phyloP scores from a whole-genome alignment of 495 filamentous ascomycete genomes.

The Collariella sp. region DNA sequence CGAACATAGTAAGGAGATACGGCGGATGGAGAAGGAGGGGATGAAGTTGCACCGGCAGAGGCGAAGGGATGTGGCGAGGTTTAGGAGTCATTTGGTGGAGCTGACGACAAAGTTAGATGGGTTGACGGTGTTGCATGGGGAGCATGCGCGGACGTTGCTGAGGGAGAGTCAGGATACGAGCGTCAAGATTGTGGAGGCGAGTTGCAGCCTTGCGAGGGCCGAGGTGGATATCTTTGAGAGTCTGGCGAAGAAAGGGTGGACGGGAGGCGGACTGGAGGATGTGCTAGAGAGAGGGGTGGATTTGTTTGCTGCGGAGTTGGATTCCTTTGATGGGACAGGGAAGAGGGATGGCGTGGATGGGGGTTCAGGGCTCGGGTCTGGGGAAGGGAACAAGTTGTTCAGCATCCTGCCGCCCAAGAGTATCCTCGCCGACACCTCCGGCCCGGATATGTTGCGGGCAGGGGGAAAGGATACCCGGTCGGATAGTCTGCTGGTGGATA shows the following conservation, averaged over 20 bases:
- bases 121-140: conserved; percentile 49
- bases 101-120: conserved; percentile 53
- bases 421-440: conserved; percentile 41
- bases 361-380: conserved; percentile 13
- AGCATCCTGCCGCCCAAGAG: conserved; percentile 49
- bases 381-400: conserved; percentile 44
- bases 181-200: conserved; percentile 48
- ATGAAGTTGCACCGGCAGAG: conserved; percentile 48
- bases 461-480: conserved; percentile 27
- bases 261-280: conserved; percentile 53
- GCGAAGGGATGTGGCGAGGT: conserved; percentile 44
- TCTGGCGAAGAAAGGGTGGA: conserved; percentile 55
- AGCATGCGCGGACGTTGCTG: conserved; percentile 46
- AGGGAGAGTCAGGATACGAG: conserved; percentile 52
- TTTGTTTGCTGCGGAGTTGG: conserved; percentile 46
- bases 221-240: conserved; percentile 60
- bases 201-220: conserved; percentile 51
- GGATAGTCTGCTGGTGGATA: conserved; percentile 41
- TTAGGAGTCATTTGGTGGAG: conserved; percentile 47
- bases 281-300: conserved; percentile 52
- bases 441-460: conserved; percentile 23
- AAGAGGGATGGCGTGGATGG: conserved; percentile 6
- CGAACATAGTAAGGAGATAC: conserved; percentile 45
- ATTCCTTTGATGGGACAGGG: conserved; percentile 16
- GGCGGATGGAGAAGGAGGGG: conserved; percentile 51